These are phyloP conservation scores for Saccharomycopsis guyanensis DNA, from an alignment of 805 yeast genomes.

Conservation along the genomic window DNA sequence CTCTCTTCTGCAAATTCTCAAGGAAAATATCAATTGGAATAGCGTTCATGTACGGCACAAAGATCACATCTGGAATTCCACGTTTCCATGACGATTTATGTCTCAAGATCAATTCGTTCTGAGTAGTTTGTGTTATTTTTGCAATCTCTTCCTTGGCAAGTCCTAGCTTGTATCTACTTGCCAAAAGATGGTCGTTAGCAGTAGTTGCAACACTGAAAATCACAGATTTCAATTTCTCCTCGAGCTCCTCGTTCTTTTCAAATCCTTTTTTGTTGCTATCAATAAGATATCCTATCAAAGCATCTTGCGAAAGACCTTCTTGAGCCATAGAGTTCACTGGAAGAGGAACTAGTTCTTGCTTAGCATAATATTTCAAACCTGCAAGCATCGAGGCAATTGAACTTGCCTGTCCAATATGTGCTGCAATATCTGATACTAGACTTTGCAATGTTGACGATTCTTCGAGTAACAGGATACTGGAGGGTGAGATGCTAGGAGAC, in stretches of 20 bases:
- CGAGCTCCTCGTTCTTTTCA: constrained; percentile 25
- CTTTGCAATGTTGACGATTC: constrained; percentile 37
- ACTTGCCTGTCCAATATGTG: constrained; percentile 79
- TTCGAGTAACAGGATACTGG: constrained; percentile 42
- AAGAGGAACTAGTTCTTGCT: constrained; percentile 38
- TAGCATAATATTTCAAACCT: constrained; percentile 52
- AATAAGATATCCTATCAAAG: constrained; percentile 39
- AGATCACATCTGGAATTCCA: constrained; percentile 54
- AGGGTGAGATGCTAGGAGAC: constrained; percentile 52
- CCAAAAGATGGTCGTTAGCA: constrained; percentile 73
- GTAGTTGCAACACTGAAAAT: constrained; percentile 62
- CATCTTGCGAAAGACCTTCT: constrained; percentile 55
- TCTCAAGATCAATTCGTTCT: constrained; percentile 25
- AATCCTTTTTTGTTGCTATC: constrained; percentile 14
- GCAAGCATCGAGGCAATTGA: constrained; percentile 59
- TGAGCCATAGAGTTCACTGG: constrained; percentile 56
- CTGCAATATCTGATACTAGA: constrained; percentile 50
- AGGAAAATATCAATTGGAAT: constrained; percentile 61
- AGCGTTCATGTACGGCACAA: constrained; percentile 59
- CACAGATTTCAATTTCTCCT: constrained; percentile 44
- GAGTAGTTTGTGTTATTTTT: constrained; percentile 25
- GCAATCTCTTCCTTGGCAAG: constrained; percentile 33
- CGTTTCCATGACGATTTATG: constrained; percentile 34
- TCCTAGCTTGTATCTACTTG: constrained; percentile 52
- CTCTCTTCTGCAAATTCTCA: constrained; percentile 48